Conservation (phyloP, 75 land plant genomes). For the Cupressus sempervirens region DNA sequence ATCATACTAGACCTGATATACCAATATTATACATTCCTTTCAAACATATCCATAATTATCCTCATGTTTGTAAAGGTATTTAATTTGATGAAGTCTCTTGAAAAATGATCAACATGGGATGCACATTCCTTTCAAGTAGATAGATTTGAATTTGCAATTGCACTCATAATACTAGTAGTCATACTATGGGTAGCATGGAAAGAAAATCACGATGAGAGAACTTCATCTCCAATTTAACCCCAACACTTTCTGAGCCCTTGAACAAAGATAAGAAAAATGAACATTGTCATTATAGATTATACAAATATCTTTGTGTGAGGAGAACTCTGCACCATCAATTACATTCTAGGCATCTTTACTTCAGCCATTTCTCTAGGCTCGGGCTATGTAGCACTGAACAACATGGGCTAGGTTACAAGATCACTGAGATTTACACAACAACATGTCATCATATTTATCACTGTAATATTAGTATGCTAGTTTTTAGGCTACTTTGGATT, state of each 20-base stretch:
- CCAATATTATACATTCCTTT: too few relatives aligned
- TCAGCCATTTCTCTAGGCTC: conserved; percentile 24
- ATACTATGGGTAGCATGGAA: neutral
- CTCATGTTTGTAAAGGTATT: too few relatives aligned
- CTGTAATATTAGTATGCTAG: conserved; percentile 27
- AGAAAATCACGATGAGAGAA: neutral
- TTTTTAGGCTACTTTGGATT: conserved; percentile 25
- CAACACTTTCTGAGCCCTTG: neutral
- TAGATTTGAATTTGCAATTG: neutral
- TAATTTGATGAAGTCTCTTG: too few relatives aligned
- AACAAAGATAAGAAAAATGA: neutral
- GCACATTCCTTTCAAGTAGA: too few relatives aligned
- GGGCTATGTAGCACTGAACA: conserved; percentile 25
- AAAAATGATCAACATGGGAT: too few relatives aligned
- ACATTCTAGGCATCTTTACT: conserved; percentile 26
- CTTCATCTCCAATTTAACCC: neutral
- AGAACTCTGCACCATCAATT: conserved; percentile 19
- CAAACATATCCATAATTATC: too few relatives aligned
- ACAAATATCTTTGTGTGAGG: conserved; percentile 11
- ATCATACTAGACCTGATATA: too few relatives aligned
- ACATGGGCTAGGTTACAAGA: conserved; percentile 25
- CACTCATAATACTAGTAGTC: neutral
- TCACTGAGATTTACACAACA: conserved; percentile 11
- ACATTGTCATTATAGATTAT: too few relatives aligned
- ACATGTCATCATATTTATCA: conserved; percentile 21